phyloP scores from a whole-genome alignment of 2,329 filamentous ascomycete genomes.

The Akanthomyces lecanii region DNA sequence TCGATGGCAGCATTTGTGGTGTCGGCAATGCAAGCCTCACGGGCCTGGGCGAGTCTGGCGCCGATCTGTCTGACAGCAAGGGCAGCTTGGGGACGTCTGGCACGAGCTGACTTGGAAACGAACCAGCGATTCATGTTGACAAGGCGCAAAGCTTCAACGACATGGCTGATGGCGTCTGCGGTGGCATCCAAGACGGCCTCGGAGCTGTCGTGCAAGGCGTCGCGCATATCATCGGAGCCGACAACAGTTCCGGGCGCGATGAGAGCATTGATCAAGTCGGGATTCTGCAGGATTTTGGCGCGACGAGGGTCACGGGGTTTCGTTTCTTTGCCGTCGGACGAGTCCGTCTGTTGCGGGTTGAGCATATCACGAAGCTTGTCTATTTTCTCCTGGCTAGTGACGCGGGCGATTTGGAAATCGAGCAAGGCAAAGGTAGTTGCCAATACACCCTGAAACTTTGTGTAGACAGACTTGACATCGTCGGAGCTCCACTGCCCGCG shows the following conservation, averaged over 20 bases:
- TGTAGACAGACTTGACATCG: constrained; percentile 37
- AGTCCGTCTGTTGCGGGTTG: not conserved
- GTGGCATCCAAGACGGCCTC: constrained; percentile 24
- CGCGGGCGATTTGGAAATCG: constrained; percentile 39
- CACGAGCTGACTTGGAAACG: constrained; percentile 21
- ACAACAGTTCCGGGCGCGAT: constrained; percentile 33
- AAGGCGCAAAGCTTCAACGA: constrained; percentile 23
- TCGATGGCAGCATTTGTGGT: constrained; percentile 39
- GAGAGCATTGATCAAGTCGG: constrained; percentile 34
- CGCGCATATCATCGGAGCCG: constrained; percentile 30
- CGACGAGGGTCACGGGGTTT: constrained; percentile 20
- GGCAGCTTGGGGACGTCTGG: constrained; percentile 23
- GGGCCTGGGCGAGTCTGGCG: constrained; percentile 26
- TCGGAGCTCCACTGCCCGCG: constrained; percentile 41
- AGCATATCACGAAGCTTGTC: not conserved
- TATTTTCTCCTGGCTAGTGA: constrained; percentile 23
- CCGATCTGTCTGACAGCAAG: constrained; percentile 22
- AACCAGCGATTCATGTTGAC: constrained; percentile 31
- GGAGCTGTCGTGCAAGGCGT: constrained; percentile 29
- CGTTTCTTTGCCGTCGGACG: constrained; percentile 15
- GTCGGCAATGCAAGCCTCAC: constrained; percentile 25
- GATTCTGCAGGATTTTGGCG: constrained; percentile 30
- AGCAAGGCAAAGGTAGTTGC: constrained; percentile 33
- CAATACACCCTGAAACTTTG: constrained; percentile 33
- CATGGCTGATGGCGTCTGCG: constrained; percentile 3